phyloP scores from a whole-genome alignment of 176 grass and related monocot genomes.

The Musa beccarii region DNA sequence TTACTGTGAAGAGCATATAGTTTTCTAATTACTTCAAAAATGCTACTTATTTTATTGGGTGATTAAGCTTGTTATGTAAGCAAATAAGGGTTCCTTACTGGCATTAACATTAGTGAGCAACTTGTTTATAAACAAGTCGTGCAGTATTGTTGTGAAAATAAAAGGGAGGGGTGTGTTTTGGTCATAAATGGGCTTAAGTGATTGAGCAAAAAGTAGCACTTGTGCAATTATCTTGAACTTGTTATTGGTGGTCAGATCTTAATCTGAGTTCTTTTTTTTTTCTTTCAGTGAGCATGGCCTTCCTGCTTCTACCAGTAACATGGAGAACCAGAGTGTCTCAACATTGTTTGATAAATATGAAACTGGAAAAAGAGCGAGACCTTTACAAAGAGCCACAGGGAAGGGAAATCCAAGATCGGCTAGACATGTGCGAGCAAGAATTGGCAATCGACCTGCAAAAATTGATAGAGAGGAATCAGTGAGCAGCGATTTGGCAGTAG shows the following conservation, averaged over 20 bases:
- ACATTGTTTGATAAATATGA: constrained; percentile 24
- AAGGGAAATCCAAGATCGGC: constrained; percentile 42
- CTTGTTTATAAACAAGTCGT: too few relatives aligned
- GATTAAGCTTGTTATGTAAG: not conserved
- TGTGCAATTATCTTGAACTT: not conserved
- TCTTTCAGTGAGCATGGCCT: constrained; percentile 40
- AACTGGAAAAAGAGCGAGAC: constrained; percentile 53
- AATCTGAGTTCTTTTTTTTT: not conserved
- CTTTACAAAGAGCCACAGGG: constrained; percentile 15
- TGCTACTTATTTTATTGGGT: too few relatives aligned
- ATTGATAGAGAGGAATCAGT: constrained; percentile 44
- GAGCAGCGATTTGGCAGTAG: constrained; percentile 30
- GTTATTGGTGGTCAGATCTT: not conserved
- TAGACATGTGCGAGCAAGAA: constrained; percentile 40
- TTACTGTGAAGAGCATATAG: too few relatives aligned
- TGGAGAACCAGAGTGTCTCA: constrained; percentile 13
- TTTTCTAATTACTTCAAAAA: too few relatives aligned
- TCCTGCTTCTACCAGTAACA: constrained; percentile 28
- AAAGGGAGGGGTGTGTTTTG: too few relatives aligned
- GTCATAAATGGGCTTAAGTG: not conserved
- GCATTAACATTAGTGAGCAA: too few relatives aligned
- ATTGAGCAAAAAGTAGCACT: not conserved
- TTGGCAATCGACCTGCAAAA: constrained; percentile 41
- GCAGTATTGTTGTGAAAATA: too few relatives aligned
- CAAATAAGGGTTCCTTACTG: not conserved